Conservation (phyloP, 2,329 filamentous ascomycete species). For the Dactylellina parvicollis region DNA sequence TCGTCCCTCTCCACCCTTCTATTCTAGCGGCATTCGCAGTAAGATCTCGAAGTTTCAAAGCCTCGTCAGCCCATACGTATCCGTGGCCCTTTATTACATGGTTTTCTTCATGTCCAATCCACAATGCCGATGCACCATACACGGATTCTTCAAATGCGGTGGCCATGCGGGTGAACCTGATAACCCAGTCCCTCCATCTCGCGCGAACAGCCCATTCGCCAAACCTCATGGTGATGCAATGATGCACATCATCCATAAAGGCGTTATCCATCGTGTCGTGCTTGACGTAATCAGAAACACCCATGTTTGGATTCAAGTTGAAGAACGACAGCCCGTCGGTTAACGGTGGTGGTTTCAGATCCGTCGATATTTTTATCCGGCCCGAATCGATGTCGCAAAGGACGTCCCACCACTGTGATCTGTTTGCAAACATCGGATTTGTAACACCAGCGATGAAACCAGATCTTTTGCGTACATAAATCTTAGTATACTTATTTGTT, state of each 20-base stretch:
- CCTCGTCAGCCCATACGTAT: constrained; percentile 92
- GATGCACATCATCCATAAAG: constrained; percentile 87
- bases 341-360: constrained; percentile 79
- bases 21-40: constrained; percentile 91
- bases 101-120: constrained; percentile 79
- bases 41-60: constrained; percentile 81
- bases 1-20: constrained; percentile 94
- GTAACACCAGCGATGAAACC: constrained; percentile 98
- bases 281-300: constrained; percentile 54
- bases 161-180: constrained; percentile 89
- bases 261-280: constrained; percentile 77
- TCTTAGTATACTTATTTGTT: background rate
- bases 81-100: constrained; percentile 79
- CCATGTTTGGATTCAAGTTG: constrained; percentile 64
- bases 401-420: constrained; percentile 98
- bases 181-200: constrained; percentile 95
- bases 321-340: constrained; percentile 90
- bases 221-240: constrained; percentile 83
- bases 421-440: constrained; percentile 93
- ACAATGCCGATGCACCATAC: constrained; percentile 89
- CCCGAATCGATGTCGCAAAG: constrained; percentile 92
- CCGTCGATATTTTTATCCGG: constrained; percentile 90
- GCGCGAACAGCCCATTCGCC: constrained; percentile 89
- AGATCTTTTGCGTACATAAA: constrained; percentile 65
- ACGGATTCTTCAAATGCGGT: constrained; percentile 95